Base-by-base conservation (phyloP, 176 grass and related monocot species). In the Triticum monococcum region DNA sequence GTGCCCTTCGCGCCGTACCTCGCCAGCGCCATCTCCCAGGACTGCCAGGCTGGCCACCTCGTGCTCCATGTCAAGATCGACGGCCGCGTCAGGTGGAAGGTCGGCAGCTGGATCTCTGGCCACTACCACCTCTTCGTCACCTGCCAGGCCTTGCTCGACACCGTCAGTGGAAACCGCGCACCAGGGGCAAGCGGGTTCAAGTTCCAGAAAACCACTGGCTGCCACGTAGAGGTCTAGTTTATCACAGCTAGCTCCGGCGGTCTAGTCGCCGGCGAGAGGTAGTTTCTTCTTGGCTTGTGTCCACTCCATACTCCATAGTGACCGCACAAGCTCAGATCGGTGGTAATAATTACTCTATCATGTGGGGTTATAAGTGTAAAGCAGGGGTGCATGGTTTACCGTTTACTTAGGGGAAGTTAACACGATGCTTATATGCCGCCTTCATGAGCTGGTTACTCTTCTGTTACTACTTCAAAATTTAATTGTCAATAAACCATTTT, bases 81-180 rank as follows among this genome's bases (percentile, higher is more conserved):
- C 12, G 95, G 95, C 13, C 79, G 72, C 9, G 75, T 98, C 17
- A 9, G 89, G 18, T 98, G 95, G 93, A 98, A 98, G 70, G 91
- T 95, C 7, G 95, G 93, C 2, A 81, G 83, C 26, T 98, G 93
- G 95, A 92, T 88, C 81, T 98, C 91, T 5, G 89, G 93, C 2
- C 36, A 74, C 54, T 91, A 95, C 79, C 93, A 90, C 28, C 91
- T 98, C 14, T 85, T 84, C 36, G 93, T 90, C 52, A 93, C 84
- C 0, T 98, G 95, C 86, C 93, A 89, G 9, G 95, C 89, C 0
- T 90, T 95, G 70, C 61, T 98, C 31, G 40, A 85, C 17, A 78
- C 86, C 22, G 22, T 12, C n/a, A 73, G 87, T 2, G 87, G 86
- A 30, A 89, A 89, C 22, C 79, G 86, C 16, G 68, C 52, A 0